Evolutionary conservation across 1,284 basidiomycete species (phyloP), one percentile per base, ranked within the genome.

Genomic region (Puccinia hordei): DNA sequence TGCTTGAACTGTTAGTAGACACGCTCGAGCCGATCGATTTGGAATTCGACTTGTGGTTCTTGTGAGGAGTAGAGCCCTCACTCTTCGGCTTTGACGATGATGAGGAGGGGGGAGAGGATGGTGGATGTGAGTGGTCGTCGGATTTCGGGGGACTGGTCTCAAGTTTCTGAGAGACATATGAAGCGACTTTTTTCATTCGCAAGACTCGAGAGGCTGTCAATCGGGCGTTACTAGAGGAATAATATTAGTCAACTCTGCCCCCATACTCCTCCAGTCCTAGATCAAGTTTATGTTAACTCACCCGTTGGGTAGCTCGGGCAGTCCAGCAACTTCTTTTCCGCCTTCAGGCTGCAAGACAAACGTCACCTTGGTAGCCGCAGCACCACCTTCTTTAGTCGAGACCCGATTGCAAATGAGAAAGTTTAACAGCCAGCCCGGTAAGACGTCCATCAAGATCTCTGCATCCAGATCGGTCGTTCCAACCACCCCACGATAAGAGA

Each of bases 381-480:
- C 24, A 19, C 41, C 55, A 24, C 53, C 53, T 77, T 89, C 87
- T 0, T 85, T 85, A 83, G 91, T 91, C 84, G 92, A 92, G 49
- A 89, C 84, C 15, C 85, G 82, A 46, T 86, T 86, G 12, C 85
- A 85, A 53, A 98, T 88, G 61, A 98, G 86, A 83, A 91, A 96
- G 85, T 98, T 93, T 66, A 95, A 87, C 68, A 97, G 87, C 96
- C 96, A 99, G 81, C 90, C 85, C 1, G 95, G 95, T 87, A 93
- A 90, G 44, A 87, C 87, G 84, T 91, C 90, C 86, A 98, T 95
- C 51, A 98, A 87, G 13, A 87, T 85, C 82, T 98, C 95, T 30
- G 87, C 85, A 74, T 73, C 71, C 15, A 81, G 71, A 12, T 89
- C 89, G 0, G 90, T 90, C 66, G 88, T 89, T 1, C 89, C 88